phyloP scores from a whole-genome alignment of 345 rosid species.

The Eucalyptus cladocalyx region DNA sequence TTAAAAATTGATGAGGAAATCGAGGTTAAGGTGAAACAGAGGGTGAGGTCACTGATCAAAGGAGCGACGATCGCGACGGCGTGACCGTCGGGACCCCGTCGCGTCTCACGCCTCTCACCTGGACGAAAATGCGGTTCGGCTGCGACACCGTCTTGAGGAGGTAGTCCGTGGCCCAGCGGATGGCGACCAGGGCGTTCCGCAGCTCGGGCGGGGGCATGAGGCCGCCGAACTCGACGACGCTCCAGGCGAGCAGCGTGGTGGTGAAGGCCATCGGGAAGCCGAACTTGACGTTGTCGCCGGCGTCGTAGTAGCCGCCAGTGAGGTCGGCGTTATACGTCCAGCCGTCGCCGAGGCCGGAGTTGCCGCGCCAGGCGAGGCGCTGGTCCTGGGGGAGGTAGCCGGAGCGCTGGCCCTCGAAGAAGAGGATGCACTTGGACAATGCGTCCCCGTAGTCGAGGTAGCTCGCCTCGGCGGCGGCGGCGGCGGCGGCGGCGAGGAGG shows the following conservation, averaged over 20 bases:
- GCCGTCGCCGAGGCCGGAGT: conserved; percentile 48
- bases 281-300: conserved; percentile 82
- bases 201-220: conserved; percentile 56
- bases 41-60: background rate
- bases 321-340: conserved; percentile 16
- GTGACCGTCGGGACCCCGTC: background rate
- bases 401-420: conserved; percentile 59
- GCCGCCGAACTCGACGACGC: conserved; percentile 55
- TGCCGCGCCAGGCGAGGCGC: conserved; percentile 35
- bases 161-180: conserved; percentile 83
- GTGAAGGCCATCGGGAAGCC: conserved; percentile 86
- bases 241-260: conserved; percentile 62
- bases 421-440: conserved; percentile 34
- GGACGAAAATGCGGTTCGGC: conserved; percentile 85
- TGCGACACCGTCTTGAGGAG: conserved; percentile 81
- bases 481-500: background rate
- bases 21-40: background rate
- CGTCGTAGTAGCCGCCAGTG: conserved; percentile 74
- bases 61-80: background rate
- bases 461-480: background rate
- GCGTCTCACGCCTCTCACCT: conserved; percentile 22
- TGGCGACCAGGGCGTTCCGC: conserved; percentile 53
- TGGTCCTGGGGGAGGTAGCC: conserved; percentile 32
- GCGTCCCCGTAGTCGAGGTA: conserved; percentile 34
- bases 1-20: background rate